phyloP scores from a whole-genome alignment of 495 filamentous ascomycete species.

The Aspergillus sclerotiicarbonarius region DNA sequence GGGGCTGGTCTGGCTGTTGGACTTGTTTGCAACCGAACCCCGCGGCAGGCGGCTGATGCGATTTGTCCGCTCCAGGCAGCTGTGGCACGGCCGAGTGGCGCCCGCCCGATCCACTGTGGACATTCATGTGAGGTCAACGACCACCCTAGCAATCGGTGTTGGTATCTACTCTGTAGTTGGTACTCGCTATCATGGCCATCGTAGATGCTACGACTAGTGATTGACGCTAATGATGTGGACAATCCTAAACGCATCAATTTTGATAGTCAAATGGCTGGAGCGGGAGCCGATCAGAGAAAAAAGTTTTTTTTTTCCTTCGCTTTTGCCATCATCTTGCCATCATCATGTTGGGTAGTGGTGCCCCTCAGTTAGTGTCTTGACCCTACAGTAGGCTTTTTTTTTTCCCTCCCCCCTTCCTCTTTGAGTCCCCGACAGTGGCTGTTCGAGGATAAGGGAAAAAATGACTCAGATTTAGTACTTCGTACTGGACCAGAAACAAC shows the following conservation, averaged over 20 bases:
- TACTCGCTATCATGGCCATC: not conserved
- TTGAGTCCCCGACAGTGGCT: conserved; percentile 3
- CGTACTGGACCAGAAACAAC: not conserved
- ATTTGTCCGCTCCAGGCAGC: conserved; percentile 19
- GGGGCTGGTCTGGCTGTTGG: conserved; percentile 19
- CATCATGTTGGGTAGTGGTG: not conserved
- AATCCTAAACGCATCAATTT: not conserved
- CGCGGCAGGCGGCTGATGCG: conserved; percentile 18
- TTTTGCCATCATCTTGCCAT: not conserved
- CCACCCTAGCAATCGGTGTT: not conserved
- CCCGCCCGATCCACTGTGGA: conserved; percentile 21
- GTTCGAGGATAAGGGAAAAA: not conserved
- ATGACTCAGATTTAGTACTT: conserved; percentile 7
- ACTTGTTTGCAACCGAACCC: conserved; percentile 28
- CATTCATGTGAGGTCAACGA: conserved; percentile 13
- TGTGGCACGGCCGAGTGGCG: conserved; percentile 24
- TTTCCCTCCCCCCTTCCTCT: not conserved
- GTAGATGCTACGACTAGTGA: not conserved
- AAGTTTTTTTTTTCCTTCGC: not conserved
- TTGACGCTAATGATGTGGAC: not conserved
- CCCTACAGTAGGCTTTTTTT: not conserved
- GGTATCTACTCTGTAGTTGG: not conserved
- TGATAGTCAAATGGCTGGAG: conserved; percentile 10
- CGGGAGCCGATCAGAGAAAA: not conserved
- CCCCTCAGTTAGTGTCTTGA: not conserved